Conservation (phyloP, 371 early-diverging fungal species). For the Fennellomyces sp. region DNA sequence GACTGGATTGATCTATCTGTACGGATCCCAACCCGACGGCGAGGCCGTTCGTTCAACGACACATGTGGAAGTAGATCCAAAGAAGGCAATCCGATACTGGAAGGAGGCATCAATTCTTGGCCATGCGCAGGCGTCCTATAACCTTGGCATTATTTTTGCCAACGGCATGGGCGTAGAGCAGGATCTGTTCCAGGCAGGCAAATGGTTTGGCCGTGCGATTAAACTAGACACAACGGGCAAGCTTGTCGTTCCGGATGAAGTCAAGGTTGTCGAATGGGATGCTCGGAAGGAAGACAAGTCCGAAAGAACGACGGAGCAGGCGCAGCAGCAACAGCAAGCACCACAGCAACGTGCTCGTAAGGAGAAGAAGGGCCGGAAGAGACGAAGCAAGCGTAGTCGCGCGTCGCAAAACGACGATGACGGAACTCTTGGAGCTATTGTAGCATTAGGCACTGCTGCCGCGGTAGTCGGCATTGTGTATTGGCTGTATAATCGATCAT, state of each 20-base stretch:
- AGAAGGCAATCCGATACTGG: slow-evolving; percentile 51
- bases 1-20: slow-evolving; percentile 48
- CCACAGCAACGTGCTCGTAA: not conserved
- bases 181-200: slow-evolving; percentile 43
- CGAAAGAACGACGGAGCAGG: not conserved
- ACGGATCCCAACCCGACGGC: slow-evolving; percentile 45
- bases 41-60: slow-evolving; percentile 38
- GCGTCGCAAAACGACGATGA: slow-evolving; percentile 7
- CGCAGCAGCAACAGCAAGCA: not conserved
- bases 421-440: slow-evolving; percentile 19
- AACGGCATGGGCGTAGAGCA: slow-evolving; percentile 48
- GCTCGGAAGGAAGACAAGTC: slow-evolving; percentile 20
- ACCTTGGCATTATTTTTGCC: slow-evolving; percentile 48
- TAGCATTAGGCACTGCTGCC: slow-evolving; percentile 32
- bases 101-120: slow-evolving; percentile 49
- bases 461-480: slow-evolving; percentile 42
- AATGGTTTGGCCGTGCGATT: slow-evolving; percentile 55
- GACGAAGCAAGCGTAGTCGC: slow-evolving; percentile 24
- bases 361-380: slow-evolving; percentile 7
- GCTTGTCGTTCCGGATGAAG: slow-evolving; percentile 41
- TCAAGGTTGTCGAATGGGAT: slow-evolving; percentile 46
- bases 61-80: slow-evolving; percentile 35
- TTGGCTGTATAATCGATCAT: slow-evolving; percentile 21
- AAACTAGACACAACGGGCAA: slow-evolving; percentile 45
- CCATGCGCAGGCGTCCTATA: slow-evolving; percentile 52